Evolutionary conservation across 2,329 filamentous ascomycete genomes (phyloP).

Genomic region (Verticillium nonalfalfae): DNA sequence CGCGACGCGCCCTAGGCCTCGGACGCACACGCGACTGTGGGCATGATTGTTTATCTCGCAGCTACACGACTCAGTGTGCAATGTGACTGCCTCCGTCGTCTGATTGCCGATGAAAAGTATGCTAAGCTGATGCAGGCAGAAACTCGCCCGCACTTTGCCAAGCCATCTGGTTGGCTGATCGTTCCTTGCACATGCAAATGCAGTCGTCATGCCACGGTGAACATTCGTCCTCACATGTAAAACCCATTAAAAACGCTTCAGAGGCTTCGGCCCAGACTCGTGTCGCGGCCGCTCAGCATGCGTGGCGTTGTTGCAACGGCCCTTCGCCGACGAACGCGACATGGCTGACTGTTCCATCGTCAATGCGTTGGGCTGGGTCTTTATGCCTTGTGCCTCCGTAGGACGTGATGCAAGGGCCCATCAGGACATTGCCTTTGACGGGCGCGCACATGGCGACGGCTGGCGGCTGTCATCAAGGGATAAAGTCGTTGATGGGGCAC

Average conservation of each 20-base stretch:
- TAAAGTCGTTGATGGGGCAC: too few species aligned
- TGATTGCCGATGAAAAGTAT: too few species aligned
- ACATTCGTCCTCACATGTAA: neutral
- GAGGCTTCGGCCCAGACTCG: neutral
- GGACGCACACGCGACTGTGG: neutral
- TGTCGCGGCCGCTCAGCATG: neutral
- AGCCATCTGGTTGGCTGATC: too few species aligned
- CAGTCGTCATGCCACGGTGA: neutral
- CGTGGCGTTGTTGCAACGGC: neutral
- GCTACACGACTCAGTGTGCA: too few species aligned
- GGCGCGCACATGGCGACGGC: neutral
- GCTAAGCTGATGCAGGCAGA: too few species aligned
- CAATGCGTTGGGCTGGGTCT: neutral
- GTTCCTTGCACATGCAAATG: neutral
- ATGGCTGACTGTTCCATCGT: neutral
- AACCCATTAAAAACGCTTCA: neutral
- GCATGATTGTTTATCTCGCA: neutral
- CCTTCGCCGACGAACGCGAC: too few species aligned
- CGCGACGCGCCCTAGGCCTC: neutral
- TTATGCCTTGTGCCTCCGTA: neutral
- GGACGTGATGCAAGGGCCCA: neutral
- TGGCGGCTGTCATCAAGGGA: too few species aligned
- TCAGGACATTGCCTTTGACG: neutral
- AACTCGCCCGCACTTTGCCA: too few species aligned
- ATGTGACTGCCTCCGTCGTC: too few species aligned